Evolutionary conservation across 192 early-diverging fungal species (phyloP), one percentile per base, ranked within the genome.

Genomic region (Backusella circina): DNA sequence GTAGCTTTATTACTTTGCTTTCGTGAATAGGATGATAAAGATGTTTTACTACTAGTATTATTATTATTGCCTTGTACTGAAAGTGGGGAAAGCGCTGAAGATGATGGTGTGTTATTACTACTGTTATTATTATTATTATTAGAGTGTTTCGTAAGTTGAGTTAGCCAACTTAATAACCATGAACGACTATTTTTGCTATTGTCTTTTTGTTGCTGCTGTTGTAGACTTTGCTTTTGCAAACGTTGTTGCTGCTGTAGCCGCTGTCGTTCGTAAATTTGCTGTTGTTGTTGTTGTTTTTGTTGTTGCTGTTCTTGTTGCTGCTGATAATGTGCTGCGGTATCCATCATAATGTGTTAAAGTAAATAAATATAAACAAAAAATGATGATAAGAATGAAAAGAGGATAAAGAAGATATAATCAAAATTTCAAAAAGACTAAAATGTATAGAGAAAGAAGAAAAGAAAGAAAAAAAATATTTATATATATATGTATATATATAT

Each of bases 321-420:
- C 12, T 61, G 23, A 61, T 61, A 61, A 61, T 61, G 54, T 61
- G 54, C 54, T 61, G 54, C 54, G 54, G 54, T 61, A 61, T 61
- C 54, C 54, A 61, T 61, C 54, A 61, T 61, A 30, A 28, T 61
- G 54, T 61, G 26, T 61, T 61, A 28, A 28, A 61, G 12, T 9
- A 10, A 61, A 26, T 28, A 61, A 28, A 61, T 28, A 26, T 12
- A 61, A 61, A 10, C 23, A 57, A 57, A 57, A 57, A 23, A 57
- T 23, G 51, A 57, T 9, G 51, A 23, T 23, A 26, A 57, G 21
- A 61, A 47, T 47, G 54, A 28, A 12, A 61, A 12, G 54, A 57
- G 23, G 2, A 28, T 26, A 57, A 57, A 26, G 21, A 23, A 57
- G 23, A 61, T 28, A 61, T 61, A 61, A 28, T 61, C 54, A 61